These are phyloP conservation scores for Dioscorea dumetorum DNA, from an alignment of 106 monocot genomes.

Conservation along the genomic window DNA sequence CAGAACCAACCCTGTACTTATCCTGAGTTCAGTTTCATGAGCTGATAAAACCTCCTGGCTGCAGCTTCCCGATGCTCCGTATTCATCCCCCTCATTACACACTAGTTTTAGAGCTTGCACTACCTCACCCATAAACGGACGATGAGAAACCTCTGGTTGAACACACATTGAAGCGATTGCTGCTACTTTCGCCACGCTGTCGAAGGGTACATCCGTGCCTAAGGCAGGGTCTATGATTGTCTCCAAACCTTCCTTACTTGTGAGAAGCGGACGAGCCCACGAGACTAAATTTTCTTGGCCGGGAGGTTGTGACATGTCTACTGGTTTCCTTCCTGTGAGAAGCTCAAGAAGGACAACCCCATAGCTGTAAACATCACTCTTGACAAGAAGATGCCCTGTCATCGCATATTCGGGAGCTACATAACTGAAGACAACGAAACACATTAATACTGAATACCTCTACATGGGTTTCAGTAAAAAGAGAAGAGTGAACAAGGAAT, in stretches of 20 bases:
- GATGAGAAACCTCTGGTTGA: constrained; percentile 86
- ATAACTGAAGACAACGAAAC: constrained; percentile 39
- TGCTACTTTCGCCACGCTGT: constrained; percentile 66
- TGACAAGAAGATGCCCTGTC: constrained; percentile 97
- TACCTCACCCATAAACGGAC: constrained; percentile 94
- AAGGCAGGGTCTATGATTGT: constrained; percentile 67
- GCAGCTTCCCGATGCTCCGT: constrained; percentile 27
- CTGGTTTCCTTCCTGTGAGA: constrained; percentile 78
- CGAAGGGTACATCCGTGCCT: constrained; percentile 28
- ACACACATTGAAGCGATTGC: constrained; percentile 98
- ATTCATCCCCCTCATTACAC: constrained; percentile 44
- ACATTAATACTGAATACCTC: too few relatives aligned
- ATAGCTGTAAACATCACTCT: constrained; percentile 96
- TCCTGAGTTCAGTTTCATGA: constrained; percentile 26
- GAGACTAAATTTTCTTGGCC: constrained; percentile 86
- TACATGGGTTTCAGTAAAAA: too few relatives aligned
- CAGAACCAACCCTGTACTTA: constrained; percentile 11
- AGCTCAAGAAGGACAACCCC: constrained; percentile 93
- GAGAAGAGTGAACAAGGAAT: neutral
- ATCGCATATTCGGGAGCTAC: constrained; percentile 96
- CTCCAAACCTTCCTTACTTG: constrained; percentile 43
- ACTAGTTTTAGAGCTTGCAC: constrained; percentile 90
- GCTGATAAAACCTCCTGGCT: constrained; percentile 33
- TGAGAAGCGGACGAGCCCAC: constrained; percentile 84
- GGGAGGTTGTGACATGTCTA: constrained; percentile 66